Percentiles rank a stretch among this genome's conserved stretches.
Conservation (phyloP, 495 filamentous ascomycete species). For the Penicillium mononematosum region DNA sequence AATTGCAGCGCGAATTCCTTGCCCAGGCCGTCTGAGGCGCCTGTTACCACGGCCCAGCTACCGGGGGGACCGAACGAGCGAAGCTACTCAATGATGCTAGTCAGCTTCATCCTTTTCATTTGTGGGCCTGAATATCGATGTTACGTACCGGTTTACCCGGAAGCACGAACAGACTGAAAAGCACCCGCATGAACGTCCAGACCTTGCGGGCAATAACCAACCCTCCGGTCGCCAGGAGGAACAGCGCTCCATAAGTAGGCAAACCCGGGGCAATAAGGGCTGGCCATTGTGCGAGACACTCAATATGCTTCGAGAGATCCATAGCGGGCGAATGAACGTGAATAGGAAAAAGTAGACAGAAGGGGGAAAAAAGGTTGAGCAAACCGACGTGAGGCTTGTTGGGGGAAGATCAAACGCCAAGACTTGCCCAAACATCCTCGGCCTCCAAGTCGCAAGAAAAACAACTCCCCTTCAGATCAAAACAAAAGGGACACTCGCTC, state of each 20-base stretch:
- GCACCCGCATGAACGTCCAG: slow-evolving; percentile 60
- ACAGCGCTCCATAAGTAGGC: slow-evolving; percentile 37
- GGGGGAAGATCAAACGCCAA: slow-evolving; percentile 30
- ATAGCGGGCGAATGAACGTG: slow-evolving; percentile 24
- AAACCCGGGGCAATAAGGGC: slow-evolving; percentile 37
- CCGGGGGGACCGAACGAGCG: slow-evolving; percentile 87
- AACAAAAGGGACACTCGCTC: not conserved
- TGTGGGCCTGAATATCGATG: not conserved
- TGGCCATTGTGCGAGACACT: slow-evolving; percentile 40
- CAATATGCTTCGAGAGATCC: slow-evolving; percentile 38
- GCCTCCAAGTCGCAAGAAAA: slow-evolving; percentile 6
- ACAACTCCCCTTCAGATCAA: slow-evolving; percentile 2
- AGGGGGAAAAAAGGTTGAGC: slow-evolving; percentile 23
- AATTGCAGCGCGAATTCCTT: slow-evolving; percentile 94
- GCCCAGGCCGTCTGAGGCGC: slow-evolving; percentile 93
- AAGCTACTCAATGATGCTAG: slow-evolving; percentile 54
- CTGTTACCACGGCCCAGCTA: slow-evolving; percentile 92
- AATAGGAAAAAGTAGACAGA: slow-evolving; percentile 12
- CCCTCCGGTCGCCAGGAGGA: slow-evolving; percentile 54
- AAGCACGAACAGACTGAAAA: slow-evolving; percentile 76
- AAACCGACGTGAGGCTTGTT: slow-evolving; percentile 23
- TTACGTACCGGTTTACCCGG: slow-evolving; percentile 58
- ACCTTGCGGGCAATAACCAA: slow-evolving; percentile 57
- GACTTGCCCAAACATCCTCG: slow-evolving; percentile 30
- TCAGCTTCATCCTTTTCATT: slow-evolving; percentile 13